phyloP scores from a whole-genome alignment of 768 basidiomycete genomes.

The Leccinum variicolor region DNA sequence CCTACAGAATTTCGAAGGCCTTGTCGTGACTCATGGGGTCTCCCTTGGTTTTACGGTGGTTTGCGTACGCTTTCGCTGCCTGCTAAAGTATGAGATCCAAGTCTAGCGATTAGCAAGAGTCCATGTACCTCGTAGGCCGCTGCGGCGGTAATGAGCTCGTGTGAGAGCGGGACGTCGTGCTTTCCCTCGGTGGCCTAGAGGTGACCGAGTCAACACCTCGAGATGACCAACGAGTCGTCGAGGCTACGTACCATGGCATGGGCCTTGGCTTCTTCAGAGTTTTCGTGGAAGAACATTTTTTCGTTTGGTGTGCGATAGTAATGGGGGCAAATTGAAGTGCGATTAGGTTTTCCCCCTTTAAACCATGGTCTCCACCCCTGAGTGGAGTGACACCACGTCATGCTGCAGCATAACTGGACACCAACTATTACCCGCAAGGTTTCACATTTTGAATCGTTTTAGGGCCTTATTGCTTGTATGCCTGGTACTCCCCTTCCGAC shows the following conservation, averaged over 20 bases:
- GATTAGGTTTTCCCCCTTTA: not conserved
- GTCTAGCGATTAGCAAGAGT: not conserved
- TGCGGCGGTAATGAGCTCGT: slow-evolving; percentile 27
- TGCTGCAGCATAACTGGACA: no score
- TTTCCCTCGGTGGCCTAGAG: slow-evolving; percentile 11
- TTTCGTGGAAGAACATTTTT: slow-evolving; percentile 21
- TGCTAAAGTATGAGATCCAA: not conserved
- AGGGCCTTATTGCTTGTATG: no score
- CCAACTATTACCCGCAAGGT: no score
- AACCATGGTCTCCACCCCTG: not conserved
- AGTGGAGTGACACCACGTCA: not conserved
- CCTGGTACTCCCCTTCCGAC: not conserved
- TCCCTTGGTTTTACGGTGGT: slow-evolving; percentile 17
- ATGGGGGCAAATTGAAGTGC: not conserved
- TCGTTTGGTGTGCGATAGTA: not conserved
- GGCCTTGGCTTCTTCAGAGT: slow-evolving; percentile 26
- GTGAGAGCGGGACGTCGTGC: slow-evolving; percentile 23
- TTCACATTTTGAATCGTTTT: no score
- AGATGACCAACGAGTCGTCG: not conserved
- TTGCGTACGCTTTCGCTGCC: slow-evolving; percentile 30
- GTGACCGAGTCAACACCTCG: not conserved
- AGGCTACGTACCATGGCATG: slow-evolving; percentile 8
- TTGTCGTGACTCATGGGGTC: slow-evolving; percentile 22
- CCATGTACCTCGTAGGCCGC: slow-evolving; percentile 25
- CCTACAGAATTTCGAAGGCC: slow-evolving; percentile 26